Percentiles rank a stretch among this genome's conserved stretches.
Evolutionary conservation across 2,329 filamentous ascomycete genomes (phyloP).

Genomic region (Aspergillus neoniger): DNA sequence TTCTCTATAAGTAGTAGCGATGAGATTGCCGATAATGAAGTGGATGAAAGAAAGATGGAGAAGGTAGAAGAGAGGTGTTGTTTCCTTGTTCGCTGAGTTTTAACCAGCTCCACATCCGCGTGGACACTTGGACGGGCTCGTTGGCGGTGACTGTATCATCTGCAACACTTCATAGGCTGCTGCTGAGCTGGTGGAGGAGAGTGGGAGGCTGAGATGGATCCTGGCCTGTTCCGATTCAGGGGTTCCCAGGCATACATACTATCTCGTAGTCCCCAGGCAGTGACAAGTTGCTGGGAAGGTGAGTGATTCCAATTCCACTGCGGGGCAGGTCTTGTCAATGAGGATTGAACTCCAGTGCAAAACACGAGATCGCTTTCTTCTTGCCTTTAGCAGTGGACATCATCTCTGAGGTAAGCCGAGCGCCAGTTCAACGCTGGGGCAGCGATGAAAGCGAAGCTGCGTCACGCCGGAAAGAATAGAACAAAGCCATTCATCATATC

Average conservation of each 20-base stretch:
- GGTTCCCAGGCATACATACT: no score
- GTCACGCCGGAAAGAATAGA: no score
- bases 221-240: background rate
- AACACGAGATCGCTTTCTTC: no score
- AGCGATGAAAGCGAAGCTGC: no score
- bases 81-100: conserved; percentile 1
- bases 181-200: background rate
- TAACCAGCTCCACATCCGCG: conserved; percentile 1
- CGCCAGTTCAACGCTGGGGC: no score
- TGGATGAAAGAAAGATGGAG: background rate
- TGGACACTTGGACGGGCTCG: background rate
- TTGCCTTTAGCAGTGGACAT: no score
- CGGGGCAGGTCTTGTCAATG: no score
- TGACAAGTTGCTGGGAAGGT: background rate
- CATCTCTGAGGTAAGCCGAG: no score
- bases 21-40: background rate
- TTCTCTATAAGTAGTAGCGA: background rate
- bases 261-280: background rate
- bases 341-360: no score
- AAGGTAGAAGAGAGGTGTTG: background rate
- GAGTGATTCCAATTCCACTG: no score
- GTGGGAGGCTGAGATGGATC: background rate
- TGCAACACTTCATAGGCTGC: background rate
- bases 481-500: background rate
- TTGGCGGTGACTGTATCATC: conserved; percentile 3